phyloP scores from a whole-genome alignment of 139 green algal species.

The Asterochloris erici region DNA sequence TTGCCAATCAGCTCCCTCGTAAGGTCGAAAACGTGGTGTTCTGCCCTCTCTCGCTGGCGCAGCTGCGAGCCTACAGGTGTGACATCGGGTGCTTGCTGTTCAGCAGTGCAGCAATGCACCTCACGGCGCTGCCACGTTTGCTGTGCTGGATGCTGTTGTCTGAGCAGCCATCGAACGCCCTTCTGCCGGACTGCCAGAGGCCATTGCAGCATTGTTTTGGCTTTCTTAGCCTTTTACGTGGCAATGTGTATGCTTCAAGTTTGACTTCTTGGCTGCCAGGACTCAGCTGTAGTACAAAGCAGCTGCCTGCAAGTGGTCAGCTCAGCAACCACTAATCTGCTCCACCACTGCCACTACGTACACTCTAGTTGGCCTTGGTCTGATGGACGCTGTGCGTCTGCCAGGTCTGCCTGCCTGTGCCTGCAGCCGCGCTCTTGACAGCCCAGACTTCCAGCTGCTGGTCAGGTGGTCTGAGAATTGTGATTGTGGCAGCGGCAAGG shows the following conservation, averaged over 20 bases:
- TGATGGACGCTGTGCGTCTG: too few relatives aligned
- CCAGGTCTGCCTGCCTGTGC: background rate
- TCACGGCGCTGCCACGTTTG: background rate
- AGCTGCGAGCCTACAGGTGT: constrained; percentile 58
- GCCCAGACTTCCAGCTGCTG: constrained; percentile 53
- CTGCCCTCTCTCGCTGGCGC: constrained; percentile 57
- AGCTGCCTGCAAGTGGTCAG: too few relatives aligned
- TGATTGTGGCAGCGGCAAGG: constrained; percentile 33
- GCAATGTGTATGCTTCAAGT: too few relatives aligned
- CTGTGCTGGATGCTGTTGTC: too few relatives aligned
- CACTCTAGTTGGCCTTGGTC: too few relatives aligned
- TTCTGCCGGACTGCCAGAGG: background rate
- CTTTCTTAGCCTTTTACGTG: too few relatives aligned
- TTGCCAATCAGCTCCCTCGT: constrained; percentile 57
- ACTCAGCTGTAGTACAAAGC: too few relatives aligned
- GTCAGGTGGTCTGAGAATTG: constrained; percentile 41
- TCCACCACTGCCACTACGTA: too few relatives aligned
- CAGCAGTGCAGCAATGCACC: background rate
- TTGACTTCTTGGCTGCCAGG: too few relatives aligned
- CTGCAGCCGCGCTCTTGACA: constrained; percentile 41
- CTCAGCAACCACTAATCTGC: too few relatives aligned
- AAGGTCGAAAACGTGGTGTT: constrained; percentile 78
- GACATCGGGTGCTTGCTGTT: background rate
- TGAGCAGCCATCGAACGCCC: background rate
- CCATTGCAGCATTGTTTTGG: background rate